These are phyloP conservation scores for Talaromyces ruber DNA, from an alignment of 495 filamentous ascomycete species.

Conservation along the genomic window DNA sequence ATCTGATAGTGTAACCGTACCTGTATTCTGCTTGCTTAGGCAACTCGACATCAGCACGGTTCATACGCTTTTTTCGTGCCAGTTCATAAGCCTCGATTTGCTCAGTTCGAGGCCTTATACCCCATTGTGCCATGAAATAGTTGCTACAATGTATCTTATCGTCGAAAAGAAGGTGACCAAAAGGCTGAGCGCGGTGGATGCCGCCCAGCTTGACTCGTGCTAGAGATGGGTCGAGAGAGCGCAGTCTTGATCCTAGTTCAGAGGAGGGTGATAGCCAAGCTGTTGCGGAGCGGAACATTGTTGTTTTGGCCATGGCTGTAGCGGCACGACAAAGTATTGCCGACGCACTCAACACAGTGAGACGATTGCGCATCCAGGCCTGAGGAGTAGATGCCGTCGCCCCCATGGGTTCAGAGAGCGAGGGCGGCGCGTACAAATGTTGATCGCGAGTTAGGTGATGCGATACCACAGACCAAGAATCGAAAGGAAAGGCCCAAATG, in stretches of 20 bases:
- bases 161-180: background rate
- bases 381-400: background rate
- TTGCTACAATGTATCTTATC: background rate
- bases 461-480: slow-evolving; percentile 29
- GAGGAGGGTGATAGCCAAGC: slow-evolving; percentile 12
- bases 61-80: background rate
- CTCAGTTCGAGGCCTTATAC: background rate
- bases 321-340: slow-evolving; percentile 19
- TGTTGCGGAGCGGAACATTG: slow-evolving; percentile 14
- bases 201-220: slow-evolving; percentile 27
- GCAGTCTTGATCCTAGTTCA: background rate
- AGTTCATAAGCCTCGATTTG: background rate
- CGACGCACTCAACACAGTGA: slow-evolving; percentile 21
- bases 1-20: background rate
- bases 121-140: background rate
- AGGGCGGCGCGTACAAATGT: slow-evolving; percentile 17
- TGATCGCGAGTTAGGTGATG: slow-evolving; percentile 23
- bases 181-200: slow-evolving; percentile 34
- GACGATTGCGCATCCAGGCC: slow-evolving; percentile 21
- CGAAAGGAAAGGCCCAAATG: slow-evolving; percentile 36
- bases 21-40: background rate
- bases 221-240: slow-evolving; percentile 5
- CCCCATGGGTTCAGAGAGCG: background rate
- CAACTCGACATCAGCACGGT: background rate
- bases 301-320: slow-evolving; percentile 21